Base-by-base conservation (phyloP, 805 yeast species). In the Candida chauliodis region DNA sequence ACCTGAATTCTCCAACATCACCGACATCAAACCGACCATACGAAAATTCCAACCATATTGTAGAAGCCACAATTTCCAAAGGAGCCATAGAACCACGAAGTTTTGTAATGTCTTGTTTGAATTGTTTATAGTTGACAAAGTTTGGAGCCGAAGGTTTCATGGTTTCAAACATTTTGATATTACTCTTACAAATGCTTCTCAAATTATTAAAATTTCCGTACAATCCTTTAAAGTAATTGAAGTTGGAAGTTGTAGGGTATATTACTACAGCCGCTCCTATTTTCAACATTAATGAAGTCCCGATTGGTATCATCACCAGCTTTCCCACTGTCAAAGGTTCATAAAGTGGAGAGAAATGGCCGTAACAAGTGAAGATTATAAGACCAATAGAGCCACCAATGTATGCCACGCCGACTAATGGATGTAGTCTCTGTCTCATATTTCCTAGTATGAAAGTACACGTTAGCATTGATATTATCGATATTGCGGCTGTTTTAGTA, bases 241-340 rank as follows among this genome's bases (percentile, higher is more conserved):
- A 49, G 32, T 45, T 51, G 5, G 67, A 46, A 3, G 66, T 56
- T 13, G 47, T 45, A 1, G 69, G 69, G 42, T 52, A 61, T 2
- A 61, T 41, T 8, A 61, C 19, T 2, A 49, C 25, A 2, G 56
- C 20, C 2, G 38, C 36, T 2, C 53, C 26, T 8, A 57, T 40
- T 21, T 49, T 51, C 25, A 56, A 27, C 10, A 55, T 56, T 23
- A 51, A 46, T 2, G 58, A 45, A 4, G 59, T 13, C 4, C 55
- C 61, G 40, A 56, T 48, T 1, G 63, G 58, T 27, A 50, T 56
- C 2, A 58, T 16, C 5, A 61, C 50, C 5, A 33, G 16, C 7
- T 43, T 35, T 1, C 55, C 55, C 3, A 54, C 35, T 13, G 31
- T 21, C n/a, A 36, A 21, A 8, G 66, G 63, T 20, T 36, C 49